Percentiles rank a stretch among this genome's conserved stretches.
These are phyloP conservation scores for Austroboletus eburneus DNA, from an alignment of 768 basidiomycete genomes.

Conservation along the genomic window DNA sequence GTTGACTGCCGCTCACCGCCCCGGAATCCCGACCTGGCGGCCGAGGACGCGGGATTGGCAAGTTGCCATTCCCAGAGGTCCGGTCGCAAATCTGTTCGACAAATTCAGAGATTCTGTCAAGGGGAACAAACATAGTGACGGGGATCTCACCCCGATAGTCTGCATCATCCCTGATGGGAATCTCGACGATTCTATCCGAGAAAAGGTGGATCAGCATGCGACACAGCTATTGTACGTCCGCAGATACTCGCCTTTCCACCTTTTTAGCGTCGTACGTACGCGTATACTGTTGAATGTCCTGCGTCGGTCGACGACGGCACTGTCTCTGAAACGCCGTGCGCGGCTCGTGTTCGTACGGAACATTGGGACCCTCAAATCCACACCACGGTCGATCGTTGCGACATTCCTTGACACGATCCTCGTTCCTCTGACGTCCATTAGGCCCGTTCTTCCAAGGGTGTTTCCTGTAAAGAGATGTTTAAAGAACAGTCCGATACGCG, in stretches of 20 bases:
- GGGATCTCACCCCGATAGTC: conserved; percentile 55
- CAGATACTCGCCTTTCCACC: conserved; percentile 50
- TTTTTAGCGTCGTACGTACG: conserved; percentile 45
- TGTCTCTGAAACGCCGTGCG: conserved; percentile 40
- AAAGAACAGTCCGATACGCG: neutral
- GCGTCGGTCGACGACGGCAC: conserved; percentile 43
- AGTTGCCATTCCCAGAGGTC: conserved; percentile 57
- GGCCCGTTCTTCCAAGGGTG: conserved; percentile 16
- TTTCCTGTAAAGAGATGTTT: conserved; percentile 15
- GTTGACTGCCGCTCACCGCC: conserved; percentile 35
- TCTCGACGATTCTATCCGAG: conserved; percentile 58
- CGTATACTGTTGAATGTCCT: conserved; percentile 67
- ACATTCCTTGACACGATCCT: conserved; percentile 33
- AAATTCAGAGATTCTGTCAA: neutral
- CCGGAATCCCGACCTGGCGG: conserved; percentile 48
- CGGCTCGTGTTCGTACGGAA: conserved; percentile 35
- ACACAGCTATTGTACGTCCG: neutral
- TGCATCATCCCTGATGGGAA: conserved; percentile 54
- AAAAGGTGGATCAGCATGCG: neutral
- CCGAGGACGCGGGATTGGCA: conserved; percentile 54
- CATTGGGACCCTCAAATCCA: conserved; percentile 26
- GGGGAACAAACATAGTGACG: neutral
- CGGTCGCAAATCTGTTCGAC: conserved; percentile 29
- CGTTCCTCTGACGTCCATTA: conserved; percentile 13
- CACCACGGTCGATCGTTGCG: conserved; percentile 33